Conservation (phyloP, 257 asterid species). For the Solanum sejunctum region DNA sequence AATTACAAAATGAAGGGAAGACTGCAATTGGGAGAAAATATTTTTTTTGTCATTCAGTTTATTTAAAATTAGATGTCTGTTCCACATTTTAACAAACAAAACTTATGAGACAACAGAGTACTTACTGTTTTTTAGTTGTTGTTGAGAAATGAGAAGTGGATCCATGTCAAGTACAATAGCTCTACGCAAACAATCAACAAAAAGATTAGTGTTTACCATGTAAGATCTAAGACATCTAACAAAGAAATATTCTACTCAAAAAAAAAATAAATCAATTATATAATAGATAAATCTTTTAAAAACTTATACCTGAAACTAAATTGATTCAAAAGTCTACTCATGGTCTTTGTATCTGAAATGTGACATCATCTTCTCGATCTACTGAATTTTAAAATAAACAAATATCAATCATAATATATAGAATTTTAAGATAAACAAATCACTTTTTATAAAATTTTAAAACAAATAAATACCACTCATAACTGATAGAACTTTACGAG, state of each 20-base stretch:
- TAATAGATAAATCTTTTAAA: not conserved
- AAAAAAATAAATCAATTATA: not conserved
- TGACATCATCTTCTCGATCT: not conserved
- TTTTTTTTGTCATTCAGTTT: too few species aligned
- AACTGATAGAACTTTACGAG: too few species aligned
- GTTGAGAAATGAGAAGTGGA: not conserved
- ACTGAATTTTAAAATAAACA: not conserved
- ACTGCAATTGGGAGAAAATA: too few species aligned
- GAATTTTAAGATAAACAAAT: too few species aligned
- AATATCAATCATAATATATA: too few species aligned
- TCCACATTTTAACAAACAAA: not conserved
- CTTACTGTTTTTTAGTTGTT: not conserved
- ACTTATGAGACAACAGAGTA: not conserved
- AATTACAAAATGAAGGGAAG: too few species aligned
- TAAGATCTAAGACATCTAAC: not conserved
- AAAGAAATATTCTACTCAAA: not conserved
- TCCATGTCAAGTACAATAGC: not conserved
- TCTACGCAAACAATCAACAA: not conserved
- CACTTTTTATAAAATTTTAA: too few species aligned
- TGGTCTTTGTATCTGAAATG: not conserved
- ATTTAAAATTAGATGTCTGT: too few species aligned
- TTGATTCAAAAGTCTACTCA: not conserved
- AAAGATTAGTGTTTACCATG: not conserved
- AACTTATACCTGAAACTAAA: too few species aligned
- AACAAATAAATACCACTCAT: not conserved